Evolutionary conservation across 2,329 filamentous ascomycete genomes (phyloP).

Genomic region (Fusarium sp.): DNA sequence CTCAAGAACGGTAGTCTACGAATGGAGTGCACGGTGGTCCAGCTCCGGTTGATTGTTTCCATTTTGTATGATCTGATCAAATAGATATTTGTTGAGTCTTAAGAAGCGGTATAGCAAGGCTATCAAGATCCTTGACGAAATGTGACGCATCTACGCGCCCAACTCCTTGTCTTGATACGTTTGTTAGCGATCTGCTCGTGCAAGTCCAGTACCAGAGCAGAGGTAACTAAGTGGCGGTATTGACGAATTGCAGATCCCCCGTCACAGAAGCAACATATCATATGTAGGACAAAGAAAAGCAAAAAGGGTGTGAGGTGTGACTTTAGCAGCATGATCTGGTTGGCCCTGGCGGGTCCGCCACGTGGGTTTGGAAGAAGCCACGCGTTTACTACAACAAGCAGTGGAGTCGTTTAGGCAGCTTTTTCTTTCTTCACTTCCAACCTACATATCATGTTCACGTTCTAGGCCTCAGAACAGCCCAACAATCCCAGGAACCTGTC

Average conservation of each 20-base stretch:
- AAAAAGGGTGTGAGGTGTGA: constrained; percentile 35
- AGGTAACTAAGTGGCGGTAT: constrained; percentile 12
- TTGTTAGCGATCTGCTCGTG: constrained; percentile 8
- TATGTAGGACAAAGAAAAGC: background rate
- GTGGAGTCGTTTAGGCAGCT: constrained; percentile 39
- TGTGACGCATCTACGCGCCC: background rate
- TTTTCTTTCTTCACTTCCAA: constrained; percentile 9
- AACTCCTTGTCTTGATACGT: background rate
- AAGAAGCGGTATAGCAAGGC: background rate
- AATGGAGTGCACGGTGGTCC: background rate
- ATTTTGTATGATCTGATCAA: constrained; percentile 29
- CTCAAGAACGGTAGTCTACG: background rate
- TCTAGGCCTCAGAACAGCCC: constrained; percentile 30
- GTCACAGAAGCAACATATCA: constrained; percentile 1
- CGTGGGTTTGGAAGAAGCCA: constrained; percentile 49
- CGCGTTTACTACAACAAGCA: constrained; percentile 41
- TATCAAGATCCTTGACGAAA: constrained; percentile 3
- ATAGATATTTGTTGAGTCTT: background rate
- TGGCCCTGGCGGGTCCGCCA: constrained; percentile 44
- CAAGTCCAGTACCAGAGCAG: background rate
- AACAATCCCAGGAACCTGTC: constrained; percentile 18
- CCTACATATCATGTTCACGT: constrained; percentile 14
- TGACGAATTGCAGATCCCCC: constrained; percentile 20
- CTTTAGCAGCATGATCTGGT: constrained; percentile 20
- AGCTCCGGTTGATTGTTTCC: constrained; percentile 8